Base-by-base conservation (phyloP, 1,139 yeast species). In the Pichia sp. region DNA sequence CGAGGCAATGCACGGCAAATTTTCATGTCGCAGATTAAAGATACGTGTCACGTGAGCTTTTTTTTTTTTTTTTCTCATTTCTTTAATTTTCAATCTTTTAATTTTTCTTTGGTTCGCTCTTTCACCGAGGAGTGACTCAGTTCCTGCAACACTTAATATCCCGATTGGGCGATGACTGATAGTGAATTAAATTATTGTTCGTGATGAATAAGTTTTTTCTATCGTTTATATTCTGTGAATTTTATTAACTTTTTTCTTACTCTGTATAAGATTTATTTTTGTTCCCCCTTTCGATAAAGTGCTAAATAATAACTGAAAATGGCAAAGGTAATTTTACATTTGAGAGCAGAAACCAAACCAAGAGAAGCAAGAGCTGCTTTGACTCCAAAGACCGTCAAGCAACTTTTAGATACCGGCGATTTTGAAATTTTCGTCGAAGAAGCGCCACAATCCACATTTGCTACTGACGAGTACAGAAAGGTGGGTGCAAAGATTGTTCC, bases 301-400 rank as follows among this genome's bases (percentile, higher is more conserved):
- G 23, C 23, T 16, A 16, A 16, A 16, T 16, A 16, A 11, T 31
- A 34, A 10, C 26, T 16, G 11, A 42, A 36, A 4, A 55, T 56
- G 59, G 47, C 56, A 11, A 61, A 61, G 50, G 84, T 81, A 43
- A 77, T 73, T 44, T 75, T 81, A 55, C 94, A 85, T 57, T 73
- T 92, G 51, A 84, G 98, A 72, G 97, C 97, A 37, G 98, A 92
- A 67, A 85, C 95, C 60, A 92, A 92, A 78, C 95, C 97, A 36
- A 72, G 88, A 59, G 98, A 92, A 71, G 95, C 95, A 54, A 85
- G 98, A 71, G 95, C 97, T 36, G 97, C 96, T 42, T 75, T 92
- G 58, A 88, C 98, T 7, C 98, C 98, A 35, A 68, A 86, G 40
- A 85, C 96, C 42, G 82, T 95, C 57, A 85, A 86, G 68, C 76